Base-by-base conservation (phyloP, 148 eudicot genomes). In the Arctostaphylos glauca region DNA sequence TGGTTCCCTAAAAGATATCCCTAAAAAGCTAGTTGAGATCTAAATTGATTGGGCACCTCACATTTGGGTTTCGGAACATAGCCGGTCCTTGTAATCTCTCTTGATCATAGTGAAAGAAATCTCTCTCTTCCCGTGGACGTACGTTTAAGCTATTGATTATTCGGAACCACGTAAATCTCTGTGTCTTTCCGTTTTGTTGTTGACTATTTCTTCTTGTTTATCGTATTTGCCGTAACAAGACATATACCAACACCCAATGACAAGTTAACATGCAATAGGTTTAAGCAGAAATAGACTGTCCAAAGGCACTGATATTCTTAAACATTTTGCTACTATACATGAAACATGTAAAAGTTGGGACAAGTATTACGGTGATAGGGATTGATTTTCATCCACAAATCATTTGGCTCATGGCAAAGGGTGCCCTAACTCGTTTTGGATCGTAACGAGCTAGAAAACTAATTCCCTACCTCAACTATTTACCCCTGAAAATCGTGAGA, bases 361-460 rank as follows among this genome's bases (percentile, higher is more conserved):
- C 48, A 18, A 15, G 19, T 38, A 60, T 7, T 21, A 7, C 31
- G 3, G 3, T 60, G 31, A 60, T 60, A 21, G 1, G 23, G 9
- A 60, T n/a, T 21, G 31, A 3, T 60, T 60, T 25, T 60, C 67
- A 19, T 60, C 31, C 25, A 19, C 31, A 60, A 70, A 70, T 70
- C n/a, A 41, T 5, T 70, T 5, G 15, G 41, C 74, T 70, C 47
- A 41, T 41, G 74, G 44, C 19, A 31, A 31, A 31, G 38, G 38
- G 38, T 31, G 38, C 38, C 38, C 1, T 31, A 31, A 31, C 47
- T 15, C 74, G 5, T 3, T 0, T 43, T 15, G 9, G 47, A 9
- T 70, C 44, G 41, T 70, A 70, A 70, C n/a, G 6, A 70, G 21
- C 74, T 70, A 43, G 49, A 70, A 43, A 70, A 70, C 49, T 70